phyloP scores from a whole-genome alignment of 1,139 yeast genomes.

The Pichia inconspicua region DNA sequence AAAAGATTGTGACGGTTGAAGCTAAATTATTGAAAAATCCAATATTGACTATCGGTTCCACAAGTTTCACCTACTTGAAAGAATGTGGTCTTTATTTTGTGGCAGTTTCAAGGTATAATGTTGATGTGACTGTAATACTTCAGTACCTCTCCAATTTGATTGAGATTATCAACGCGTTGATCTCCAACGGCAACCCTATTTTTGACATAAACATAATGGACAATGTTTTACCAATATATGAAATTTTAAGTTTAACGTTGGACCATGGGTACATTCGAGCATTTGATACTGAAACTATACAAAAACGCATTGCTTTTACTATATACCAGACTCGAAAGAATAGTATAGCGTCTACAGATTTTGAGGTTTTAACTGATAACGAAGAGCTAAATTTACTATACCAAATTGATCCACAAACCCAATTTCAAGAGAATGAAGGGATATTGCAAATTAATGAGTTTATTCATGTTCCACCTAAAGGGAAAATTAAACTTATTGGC shows the following conservation, averaged over 20 bases:
- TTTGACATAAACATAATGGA: constrained; percentile 8
- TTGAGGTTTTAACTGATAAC: background rate
- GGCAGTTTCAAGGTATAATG: constrained; percentile 81
- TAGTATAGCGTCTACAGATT: background rate
- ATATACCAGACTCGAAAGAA: background rate
- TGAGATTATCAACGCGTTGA: background rate
- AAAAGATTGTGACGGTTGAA: constrained; percentile 60
- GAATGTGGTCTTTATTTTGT: constrained; percentile 71
- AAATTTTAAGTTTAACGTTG: constrained; percentile 65
- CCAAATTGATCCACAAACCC: background rate
- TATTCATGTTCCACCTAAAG: constrained; percentile 1
- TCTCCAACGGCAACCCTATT: background rate
- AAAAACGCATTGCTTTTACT: constrained; percentile 20
- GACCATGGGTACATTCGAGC: constrained; percentile 81
- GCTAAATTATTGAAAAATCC: constrained; percentile 65
- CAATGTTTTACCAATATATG: constrained; percentile 64
- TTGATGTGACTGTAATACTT: constrained; percentile 52
- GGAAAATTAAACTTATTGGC: background rate
- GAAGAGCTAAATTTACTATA: background rate
- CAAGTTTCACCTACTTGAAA: constrained; percentile 77
- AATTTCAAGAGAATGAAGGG: background rate
- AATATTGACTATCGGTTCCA: constrained; percentile 82
- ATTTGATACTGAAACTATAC: constrained; percentile 47
- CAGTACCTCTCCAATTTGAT: constrained; percentile 19
- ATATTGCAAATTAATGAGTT: constrained; percentile 1